Conservation (phyloP, 2,329 filamentous ascomycete genomes). For the Penicillium paneum region DNA sequence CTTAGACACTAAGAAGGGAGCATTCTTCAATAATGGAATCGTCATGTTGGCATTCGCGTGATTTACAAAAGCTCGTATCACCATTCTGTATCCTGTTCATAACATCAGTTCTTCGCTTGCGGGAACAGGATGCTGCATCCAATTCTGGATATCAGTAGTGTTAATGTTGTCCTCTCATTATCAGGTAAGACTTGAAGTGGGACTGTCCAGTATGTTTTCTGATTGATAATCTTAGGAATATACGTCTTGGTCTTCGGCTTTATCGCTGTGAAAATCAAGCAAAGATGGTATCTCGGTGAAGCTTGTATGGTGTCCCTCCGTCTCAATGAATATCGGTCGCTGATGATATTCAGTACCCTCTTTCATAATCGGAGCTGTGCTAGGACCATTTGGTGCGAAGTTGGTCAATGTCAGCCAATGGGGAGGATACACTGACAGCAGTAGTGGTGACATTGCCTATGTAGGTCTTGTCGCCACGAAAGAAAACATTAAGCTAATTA, state of each 20-base stretch:
- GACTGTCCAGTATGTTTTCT: background rate
- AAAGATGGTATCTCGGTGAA: conserved; percentile 42
- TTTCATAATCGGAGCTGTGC: conserved; percentile 51
- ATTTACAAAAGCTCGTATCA: background rate
- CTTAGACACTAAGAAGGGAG: background rate
- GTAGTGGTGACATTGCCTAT: conserved; percentile 42
- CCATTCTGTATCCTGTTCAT: background rate
- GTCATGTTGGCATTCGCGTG: background rate
- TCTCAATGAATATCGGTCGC: background rate
- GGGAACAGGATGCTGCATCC: conserved; percentile 33
- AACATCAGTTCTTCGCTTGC: background rate
- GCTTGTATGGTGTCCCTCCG: conserved; percentile 28
- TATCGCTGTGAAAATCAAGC: conserved; percentile 38
- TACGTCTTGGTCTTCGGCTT: conserved; percentile 35
- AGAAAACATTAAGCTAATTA: conserved; percentile 5
- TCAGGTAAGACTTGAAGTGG: conserved; percentile 23
- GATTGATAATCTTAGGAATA: conserved; percentile 24
- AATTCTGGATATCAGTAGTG: conserved; percentile 34
- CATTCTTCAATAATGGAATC: background rate
- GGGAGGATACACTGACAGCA: conserved; percentile 33
- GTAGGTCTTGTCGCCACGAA: conserved; percentile 25
- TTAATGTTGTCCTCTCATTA: conserved; percentile 36
- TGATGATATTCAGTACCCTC: conserved; percentile 49
- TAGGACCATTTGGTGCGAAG: conserved; percentile 55
- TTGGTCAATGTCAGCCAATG: conserved; percentile 49